Percentiles rank a stretch among this genome's conserved stretches.
Conservation (phyloP, 2,329 filamentous ascomycete species). For the Alternaria novae-zelandiae region DNA sequence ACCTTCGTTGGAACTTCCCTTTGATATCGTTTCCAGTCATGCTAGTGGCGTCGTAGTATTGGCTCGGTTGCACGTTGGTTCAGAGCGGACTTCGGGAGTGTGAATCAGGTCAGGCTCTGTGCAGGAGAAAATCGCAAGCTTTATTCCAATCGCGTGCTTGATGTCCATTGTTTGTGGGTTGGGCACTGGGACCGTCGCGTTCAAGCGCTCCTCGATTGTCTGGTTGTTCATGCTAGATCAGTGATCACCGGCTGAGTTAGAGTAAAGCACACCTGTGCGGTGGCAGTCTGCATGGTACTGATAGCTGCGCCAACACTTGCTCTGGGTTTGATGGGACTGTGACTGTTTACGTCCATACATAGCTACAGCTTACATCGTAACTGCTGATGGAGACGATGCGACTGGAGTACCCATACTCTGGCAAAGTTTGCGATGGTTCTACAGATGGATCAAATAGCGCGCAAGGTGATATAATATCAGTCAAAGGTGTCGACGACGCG, state of each 20-base stretch:
- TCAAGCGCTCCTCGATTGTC: neutral
- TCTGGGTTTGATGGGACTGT: neutral
- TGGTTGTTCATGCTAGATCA: neutral
- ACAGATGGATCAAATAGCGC: too few relatives aligned
- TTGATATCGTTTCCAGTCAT: neutral
- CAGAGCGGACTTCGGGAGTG: neutral
- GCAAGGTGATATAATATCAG: too few relatives aligned
- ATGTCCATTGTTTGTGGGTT: neutral
- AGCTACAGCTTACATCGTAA: too few relatives aligned
- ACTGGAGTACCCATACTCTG: too few relatives aligned
- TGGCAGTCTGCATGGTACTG: neutral
- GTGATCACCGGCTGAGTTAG: neutral
- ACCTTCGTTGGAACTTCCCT: neutral
- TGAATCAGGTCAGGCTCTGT: neutral
- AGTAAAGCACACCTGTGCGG: neutral
- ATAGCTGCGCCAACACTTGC: neutral
- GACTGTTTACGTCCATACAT: neutral
- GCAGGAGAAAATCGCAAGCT: neutral
- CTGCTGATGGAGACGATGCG: too few relatives aligned
- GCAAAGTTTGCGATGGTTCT: too few relatives aligned
- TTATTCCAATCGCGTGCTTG: neutral
- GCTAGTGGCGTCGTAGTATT: neutral
- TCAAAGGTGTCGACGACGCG: too few relatives aligned
- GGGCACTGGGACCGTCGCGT: neutral
- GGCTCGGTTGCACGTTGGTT: neutral